Conservation (phyloP, 495 filamentous ascomycete genomes). For the Penicillium atrosanguineum region DNA sequence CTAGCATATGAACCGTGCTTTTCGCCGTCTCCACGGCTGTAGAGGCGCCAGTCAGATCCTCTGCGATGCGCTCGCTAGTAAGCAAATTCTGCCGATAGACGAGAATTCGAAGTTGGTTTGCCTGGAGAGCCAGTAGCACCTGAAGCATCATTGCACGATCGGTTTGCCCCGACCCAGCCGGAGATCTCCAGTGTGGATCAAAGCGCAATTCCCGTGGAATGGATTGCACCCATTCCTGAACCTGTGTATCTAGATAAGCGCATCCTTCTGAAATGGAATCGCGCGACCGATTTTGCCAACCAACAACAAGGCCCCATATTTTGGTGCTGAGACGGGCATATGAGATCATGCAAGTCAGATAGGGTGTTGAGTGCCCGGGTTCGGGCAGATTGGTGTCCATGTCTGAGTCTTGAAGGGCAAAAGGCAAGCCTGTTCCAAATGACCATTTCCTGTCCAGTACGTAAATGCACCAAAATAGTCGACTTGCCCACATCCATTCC, state of each 20-base stretch:
- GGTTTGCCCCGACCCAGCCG: conserved; percentile 28
- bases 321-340: conserved; percentile 71
- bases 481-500: conserved; percentile 59
- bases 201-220: conserved; percentile 55
- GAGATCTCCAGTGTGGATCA: conserved; percentile 37
- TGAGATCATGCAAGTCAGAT: conserved; percentile 54
- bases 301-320: conserved; percentile 64
- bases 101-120: conserved; percentile 78
- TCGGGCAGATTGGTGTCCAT: conserved; percentile 73
- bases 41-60: conserved; percentile 60
- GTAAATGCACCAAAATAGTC: conserved; percentile 81
- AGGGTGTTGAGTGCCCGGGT: conserved; percentile 47
- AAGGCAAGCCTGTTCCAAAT: conserved; percentile 77
- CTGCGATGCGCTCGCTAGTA: conserved; percentile 65
- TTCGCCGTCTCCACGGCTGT: conserved; percentile 72
- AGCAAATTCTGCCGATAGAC: conserved; percentile 78
- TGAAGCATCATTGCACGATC: conserved; percentile 39
- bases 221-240: conserved; percentile 71
- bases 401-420: conserved; percentile 74
- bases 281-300: conserved; percentile 43
- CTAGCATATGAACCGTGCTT: conserved; percentile 70
- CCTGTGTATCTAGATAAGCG: conserved; percentile 67
- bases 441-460: conserved; percentile 78
- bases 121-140: conserved; percentile 59
- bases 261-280: conserved; percentile 60